Evolutionary conservation across 192 early-diverging fungal species (phyloP).

Genomic region (Coemansia sp.): DNA sequence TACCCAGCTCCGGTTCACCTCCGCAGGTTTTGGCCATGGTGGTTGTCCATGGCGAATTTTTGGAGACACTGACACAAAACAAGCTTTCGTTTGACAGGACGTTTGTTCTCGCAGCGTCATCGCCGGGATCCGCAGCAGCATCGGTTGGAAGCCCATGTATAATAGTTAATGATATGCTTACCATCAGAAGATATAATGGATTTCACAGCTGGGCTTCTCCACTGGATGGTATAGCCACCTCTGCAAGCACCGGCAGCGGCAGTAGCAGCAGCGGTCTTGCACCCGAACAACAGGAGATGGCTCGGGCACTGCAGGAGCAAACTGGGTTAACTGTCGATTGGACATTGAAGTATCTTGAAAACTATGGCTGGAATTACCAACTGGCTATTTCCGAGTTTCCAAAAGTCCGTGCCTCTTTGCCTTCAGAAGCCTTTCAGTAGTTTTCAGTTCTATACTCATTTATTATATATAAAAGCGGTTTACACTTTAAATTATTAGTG

Average conservation of each 20-base stretch:
- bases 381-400: conserved; percentile 43
- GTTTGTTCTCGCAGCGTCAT: conserved; percentile 40
- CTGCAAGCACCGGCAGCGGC: neutral
- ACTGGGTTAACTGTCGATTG: conserved; percentile 45
- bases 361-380: conserved; percentile 51
- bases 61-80: conserved; percentile 21
- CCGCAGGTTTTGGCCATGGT: conserved; percentile 28
- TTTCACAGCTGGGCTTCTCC: conserved; percentile 34
- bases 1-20: conserved; percentile 8
- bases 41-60: conserved; percentile 46
- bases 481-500: too few relatives aligned
- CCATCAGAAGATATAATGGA: conserved; percentile 48
- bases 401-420: conserved; percentile 36
- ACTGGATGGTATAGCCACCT: neutral
- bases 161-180: conserved; percentile 46
- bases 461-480: neutral
- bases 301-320: conserved; percentile 41
- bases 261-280: conserved; percentile 7
- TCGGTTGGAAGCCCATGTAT: conserved; percentile 39
- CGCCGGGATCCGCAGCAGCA: conserved; percentile 43
- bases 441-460: neutral
- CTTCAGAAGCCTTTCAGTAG: conserved; percentile 45
- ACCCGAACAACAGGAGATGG: conserved; percentile 51
- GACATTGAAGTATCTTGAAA: conserved; percentile 47
- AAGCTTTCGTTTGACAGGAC: conserved; percentile 41